Conservation (phyloP, 768 basidiomycete species). For the Kwoniella sp. region DNA sequence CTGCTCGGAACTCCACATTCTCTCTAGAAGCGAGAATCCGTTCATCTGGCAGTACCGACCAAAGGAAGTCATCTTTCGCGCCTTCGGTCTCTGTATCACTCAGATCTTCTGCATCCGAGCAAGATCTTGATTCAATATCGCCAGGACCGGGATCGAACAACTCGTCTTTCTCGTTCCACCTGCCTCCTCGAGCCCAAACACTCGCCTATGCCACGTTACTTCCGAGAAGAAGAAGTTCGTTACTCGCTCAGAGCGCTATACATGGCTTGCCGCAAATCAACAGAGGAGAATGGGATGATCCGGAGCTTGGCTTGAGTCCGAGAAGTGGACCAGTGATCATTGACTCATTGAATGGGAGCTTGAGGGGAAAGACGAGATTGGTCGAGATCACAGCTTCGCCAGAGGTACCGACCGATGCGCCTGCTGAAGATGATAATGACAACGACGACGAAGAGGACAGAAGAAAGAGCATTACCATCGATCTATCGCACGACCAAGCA, state of each 20-base stretch:
- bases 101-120: conserved; percentile 3
- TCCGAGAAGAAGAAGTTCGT: conserved; percentile 11
- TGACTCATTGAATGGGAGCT: not conserved
- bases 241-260: not conserved
- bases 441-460: not conserved
- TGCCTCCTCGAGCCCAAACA: conserved; percentile 3
- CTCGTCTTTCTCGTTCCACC: not conserved
- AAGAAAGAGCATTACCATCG: not conserved
- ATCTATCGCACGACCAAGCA: not conserved
- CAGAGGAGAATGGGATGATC: conserved; percentile 17
- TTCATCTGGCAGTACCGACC: not conserved
- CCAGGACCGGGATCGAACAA: not conserved
- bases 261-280: conserved; percentile 9
- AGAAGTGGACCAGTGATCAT: conserved; percentile 4
- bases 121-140: not conserved
- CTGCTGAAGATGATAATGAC: not conserved
- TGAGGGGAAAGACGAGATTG: conserved; percentile 2
- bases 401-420: not conserved
- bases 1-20: conserved; percentile 1
- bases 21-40: conserved; percentile 13
- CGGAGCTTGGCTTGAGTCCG: conserved; percentile 17
- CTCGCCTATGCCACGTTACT: conserved; percentile 10
- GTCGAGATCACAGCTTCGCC: not conserved
- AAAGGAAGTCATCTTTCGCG: conserved; percentile 7
- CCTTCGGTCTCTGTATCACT: conserved; percentile 5